Evolutionary conservation across 2,329 filamentous ascomycete genomes (phyloP), one percentile per base, ranked within the genome.

Genomic region (Cylindrodendrum hubeiense): DNA sequence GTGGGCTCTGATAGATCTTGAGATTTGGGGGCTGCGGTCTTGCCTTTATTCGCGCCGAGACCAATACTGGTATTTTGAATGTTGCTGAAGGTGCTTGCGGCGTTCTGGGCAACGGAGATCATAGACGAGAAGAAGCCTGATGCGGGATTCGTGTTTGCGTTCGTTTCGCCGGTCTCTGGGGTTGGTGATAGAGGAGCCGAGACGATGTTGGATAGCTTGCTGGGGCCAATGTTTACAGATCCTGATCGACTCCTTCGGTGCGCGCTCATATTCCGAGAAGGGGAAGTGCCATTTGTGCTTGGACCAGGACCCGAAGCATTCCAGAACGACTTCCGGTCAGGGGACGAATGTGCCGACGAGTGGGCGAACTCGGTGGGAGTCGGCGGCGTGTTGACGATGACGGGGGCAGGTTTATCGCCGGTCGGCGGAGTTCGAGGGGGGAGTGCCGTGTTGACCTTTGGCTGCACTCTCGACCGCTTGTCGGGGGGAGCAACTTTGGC

Each of bases 71-170:
- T 87, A 76, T 90, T 95, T 52, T 89, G 88, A 50, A 98, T 91
- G 51, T 90, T 93, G 68, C 87, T 93, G 5, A 95, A 79, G 19
- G 89, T 90, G 69, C 84, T 94, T 15, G 95, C 94, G 46, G 95
- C 95, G 86, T 92, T 98, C 79, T 98, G 95, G 19, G 96, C 96
- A 49, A 92, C 95, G 43, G 94, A 95, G 69, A 99, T 89, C 76
- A 99, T 93, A 26, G 93, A 95, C 5, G 94, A 97, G 80, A 99
- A 98, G 82, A 99, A 98, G 1, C 94, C 91, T 39, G 87, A 84
- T 59, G 68, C 44, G 24, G 67, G 24, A n/a, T 70, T 70, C 24
- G 88, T 86, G 30, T 87, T 89, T 75, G 77, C 74, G 66, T 88
- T 89, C n/a, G 83, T 76, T 60, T 79, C 73, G 72, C 90, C 90